Percentiles rank a stretch among this genome's conserved stretches.
These are phyloP conservation scores for Boletus reticuloceps DNA, from an alignment of 768 basidiomycete species.

Conservation along the genomic window DNA sequence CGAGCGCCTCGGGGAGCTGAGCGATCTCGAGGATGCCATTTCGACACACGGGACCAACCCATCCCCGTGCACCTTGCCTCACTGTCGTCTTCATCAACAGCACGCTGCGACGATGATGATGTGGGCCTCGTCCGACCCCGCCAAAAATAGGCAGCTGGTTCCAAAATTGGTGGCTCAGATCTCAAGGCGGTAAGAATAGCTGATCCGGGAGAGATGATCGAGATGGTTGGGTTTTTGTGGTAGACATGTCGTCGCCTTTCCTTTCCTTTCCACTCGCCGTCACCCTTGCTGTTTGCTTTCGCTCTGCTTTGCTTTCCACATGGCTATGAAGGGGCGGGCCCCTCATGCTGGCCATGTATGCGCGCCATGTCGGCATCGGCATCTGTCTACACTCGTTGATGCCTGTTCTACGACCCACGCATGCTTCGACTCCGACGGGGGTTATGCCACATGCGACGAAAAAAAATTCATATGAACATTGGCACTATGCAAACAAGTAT, in stretches of 20 bases:
- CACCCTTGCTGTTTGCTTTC: background rate
- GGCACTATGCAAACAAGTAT: background rate
- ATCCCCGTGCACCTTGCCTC: slow-evolving; percentile 15
- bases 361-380: background rate
- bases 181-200: slow-evolving; percentile 25
- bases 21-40: too few species aligned
- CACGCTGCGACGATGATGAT: background rate
- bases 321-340: background rate
- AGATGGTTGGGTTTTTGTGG: slow-evolving; percentile 32
- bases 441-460: background rate
- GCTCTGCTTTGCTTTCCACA: background rate
- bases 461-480: background rate
- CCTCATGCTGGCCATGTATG: background rate
- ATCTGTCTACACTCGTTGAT: too few species aligned
- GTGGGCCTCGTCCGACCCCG: slow-evolving; percentile 22
- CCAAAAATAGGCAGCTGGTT: slow-evolving; percentile 19
- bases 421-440: background rate
- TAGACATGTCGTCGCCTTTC: background rate
- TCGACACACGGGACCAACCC: slow-evolving; percentile 22
- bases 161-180: slow-evolving; percentile 25
- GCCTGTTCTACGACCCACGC: background rate
- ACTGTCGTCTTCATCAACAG: background rate
- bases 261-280: too few species aligned
- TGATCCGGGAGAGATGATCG: slow-evolving; percentile 21
- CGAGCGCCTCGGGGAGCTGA: too few species aligned